These are phyloP conservation scores for Fusarium albidum DNA, from an alignment of 2,329 filamentous ascomycete genomes.

Conservation along the genomic window DNA sequence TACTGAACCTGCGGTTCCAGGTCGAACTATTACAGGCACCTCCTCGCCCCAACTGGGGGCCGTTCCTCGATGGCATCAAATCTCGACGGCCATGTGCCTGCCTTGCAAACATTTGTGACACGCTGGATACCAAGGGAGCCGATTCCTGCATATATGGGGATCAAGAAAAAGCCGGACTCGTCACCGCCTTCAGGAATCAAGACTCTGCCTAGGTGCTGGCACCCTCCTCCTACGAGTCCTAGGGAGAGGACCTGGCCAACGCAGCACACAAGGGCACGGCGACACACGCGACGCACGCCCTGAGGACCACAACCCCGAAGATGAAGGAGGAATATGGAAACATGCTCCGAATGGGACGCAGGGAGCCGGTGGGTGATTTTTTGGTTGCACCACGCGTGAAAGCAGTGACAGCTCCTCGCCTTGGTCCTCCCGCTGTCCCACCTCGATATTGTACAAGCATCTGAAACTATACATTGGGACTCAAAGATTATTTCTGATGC, in stretches of 20 bases:
- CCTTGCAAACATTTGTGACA: background rate
- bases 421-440: conserved; percentile 39
- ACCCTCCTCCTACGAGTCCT: background rate
- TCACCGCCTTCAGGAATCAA: background rate
- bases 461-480: conserved; percentile 39
- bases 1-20: background rate
- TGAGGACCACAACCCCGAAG: conserved; percentile 17
- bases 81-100: background rate
- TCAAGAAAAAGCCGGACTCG: background rate
- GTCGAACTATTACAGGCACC: background rate
- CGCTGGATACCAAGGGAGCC: background rate
- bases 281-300: conserved; percentile 28
- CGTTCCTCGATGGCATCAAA: background rate
- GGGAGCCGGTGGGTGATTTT: conserved; percentile 36
- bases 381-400: conserved; percentile 32
- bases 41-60: background rate
- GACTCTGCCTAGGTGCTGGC: background rate
- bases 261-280: conserved; percentile 17
- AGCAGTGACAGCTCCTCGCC: conserved; percentile 38
- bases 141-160: background rate
- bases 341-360: conserved; percentile 40
- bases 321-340: conserved; percentile 33
- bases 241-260: conserved; percentile 20
- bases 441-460: conserved; percentile 41
- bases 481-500: conserved; percentile 12